phyloP scores from a whole-genome alignment of 2,329 filamentous ascomycete genomes.

The Venturia effusa region DNA sequence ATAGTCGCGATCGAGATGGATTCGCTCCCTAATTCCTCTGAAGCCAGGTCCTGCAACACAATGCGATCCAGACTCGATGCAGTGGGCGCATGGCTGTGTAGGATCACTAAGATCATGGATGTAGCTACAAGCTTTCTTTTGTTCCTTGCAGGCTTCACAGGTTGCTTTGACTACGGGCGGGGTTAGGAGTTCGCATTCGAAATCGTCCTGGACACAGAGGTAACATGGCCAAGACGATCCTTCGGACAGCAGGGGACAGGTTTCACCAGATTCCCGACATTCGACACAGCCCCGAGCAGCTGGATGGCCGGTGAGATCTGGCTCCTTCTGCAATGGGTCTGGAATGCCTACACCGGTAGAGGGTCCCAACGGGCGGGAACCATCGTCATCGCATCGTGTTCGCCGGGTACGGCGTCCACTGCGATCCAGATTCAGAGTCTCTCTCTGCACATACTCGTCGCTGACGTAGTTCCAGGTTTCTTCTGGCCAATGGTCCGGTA shows the following conservation, averaged over 20 bases:
- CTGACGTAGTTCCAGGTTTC: neutral
- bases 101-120: neutral
- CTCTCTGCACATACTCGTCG: neutral
- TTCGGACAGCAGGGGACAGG: slow-evolving; percentile 2
- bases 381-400: neutral
- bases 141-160: neutral
- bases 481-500: slow-evolving; percentile 6
- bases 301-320: neutral
- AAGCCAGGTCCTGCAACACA: slow-evolving; percentile 4
- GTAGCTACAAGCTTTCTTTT: neutral
- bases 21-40: neutral
- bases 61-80: neutral
- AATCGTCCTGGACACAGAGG: neutral
- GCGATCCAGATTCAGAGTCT: neutral
- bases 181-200: neutral
- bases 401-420: neutral
- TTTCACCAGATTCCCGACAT: neutral
- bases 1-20: neutral
- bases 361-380: neutral
- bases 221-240: neutral
- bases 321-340: neutral
- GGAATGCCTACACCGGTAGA: neutral
- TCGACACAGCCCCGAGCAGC: neutral
- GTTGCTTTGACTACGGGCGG: neutral
- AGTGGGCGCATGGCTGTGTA: slow-evolving; percentile 3